These are phyloP conservation scores for Agrocybe chaxingu DNA, from an alignment of 768 basidiomycete genomes.

Conservation along the genomic window DNA sequence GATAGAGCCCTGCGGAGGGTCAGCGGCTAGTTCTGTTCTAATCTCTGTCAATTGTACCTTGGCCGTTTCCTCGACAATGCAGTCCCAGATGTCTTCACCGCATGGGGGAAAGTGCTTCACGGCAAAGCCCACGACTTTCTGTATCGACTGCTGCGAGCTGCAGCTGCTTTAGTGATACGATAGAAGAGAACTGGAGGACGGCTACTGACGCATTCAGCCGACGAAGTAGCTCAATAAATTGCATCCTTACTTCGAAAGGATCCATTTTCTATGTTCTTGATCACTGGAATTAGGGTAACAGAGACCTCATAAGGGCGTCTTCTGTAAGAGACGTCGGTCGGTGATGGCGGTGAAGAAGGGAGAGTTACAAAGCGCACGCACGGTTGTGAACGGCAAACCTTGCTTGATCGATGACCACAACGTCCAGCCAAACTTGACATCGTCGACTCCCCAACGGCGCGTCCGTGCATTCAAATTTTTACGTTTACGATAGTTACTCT, in stretches of 20 bases:
- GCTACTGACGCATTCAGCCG: constrained; percentile 33
- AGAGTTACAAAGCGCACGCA: too few relatives aligned
- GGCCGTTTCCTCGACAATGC: constrained; percentile 85
- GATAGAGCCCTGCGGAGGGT: constrained; percentile 62
- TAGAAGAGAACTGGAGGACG: constrained; percentile 1
- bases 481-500: too few relatives aligned
- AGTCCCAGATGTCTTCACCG: constrained; percentile 93
- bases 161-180: constrained; percentile 18
- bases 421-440: too few relatives aligned
- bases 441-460: too few relatives aligned
- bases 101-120: constrained; percentile 82
- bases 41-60: constrained; percentile 47
- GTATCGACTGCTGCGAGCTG: constrained; percentile 85
- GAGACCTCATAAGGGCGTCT: too few relatives aligned
- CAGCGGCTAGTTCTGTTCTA: not conserved
- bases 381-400: too few relatives aligned
- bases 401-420: too few relatives aligned
- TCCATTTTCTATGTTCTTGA: constrained; percentile 22
- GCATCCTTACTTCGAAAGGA: constrained; percentile 38
- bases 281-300: too few relatives aligned
- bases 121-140: constrained; percentile 82
- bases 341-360: too few relatives aligned
- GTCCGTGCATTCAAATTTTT: too few relatives aligned
- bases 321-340: too few relatives aligned
- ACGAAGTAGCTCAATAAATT: constrained; percentile 31